Percentiles rank a stretch among this genome's conserved stretches.
phyloP scores from a whole-genome alignment of 352 stramenopile species.

The Globisporangium camurandrum region DNA sequence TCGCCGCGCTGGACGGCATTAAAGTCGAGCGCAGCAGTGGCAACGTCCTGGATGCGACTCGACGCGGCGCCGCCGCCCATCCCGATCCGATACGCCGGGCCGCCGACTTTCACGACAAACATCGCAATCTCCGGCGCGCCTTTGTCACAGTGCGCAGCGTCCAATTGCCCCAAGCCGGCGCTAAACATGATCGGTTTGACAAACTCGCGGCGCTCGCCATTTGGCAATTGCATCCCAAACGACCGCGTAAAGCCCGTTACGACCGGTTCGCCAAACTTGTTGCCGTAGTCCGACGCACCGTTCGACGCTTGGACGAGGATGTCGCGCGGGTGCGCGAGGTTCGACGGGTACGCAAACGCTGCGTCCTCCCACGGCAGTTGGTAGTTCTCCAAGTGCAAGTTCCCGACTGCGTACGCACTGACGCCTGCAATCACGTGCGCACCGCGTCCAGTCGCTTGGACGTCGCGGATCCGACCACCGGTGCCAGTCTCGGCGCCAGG shows the following conservation, averaged over 20 bases:
- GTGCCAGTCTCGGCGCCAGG: slow-evolving; percentile 96
- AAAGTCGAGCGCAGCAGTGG: slow-evolving; percentile 96
- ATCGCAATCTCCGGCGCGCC: slow-evolving; percentile 92
- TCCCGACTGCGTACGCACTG: slow-evolving; percentile 87
- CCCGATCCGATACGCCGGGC: slow-evolving; percentile 97
- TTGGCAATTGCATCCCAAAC: slow-evolving; percentile 95
- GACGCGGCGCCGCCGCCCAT: slow-evolving; percentile 97
- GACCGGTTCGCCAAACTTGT: slow-evolving; percentile 99
- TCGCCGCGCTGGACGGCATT: slow-evolving; percentile 99
- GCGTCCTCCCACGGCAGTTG: slow-evolving; percentile 95
- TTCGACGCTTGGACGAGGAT: slow-evolving; percentile 97
- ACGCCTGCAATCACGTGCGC: slow-evolving; percentile 93
- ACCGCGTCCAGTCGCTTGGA: slow-evolving; percentile 96
- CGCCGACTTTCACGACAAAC: slow-evolving; percentile 98
- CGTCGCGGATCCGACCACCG: slow-evolving; percentile 96
- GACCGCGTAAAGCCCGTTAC: slow-evolving; percentile 96
- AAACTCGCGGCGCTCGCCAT: slow-evolving; percentile 96
- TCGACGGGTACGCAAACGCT: slow-evolving; percentile 86
- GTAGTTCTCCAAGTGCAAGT: slow-evolving; percentile 96
- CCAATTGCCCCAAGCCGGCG: slow-evolving; percentile 94
- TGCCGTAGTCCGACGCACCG: slow-evolving; percentile 99
- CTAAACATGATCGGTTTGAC: slow-evolving; percentile 99
- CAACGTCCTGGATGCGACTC: slow-evolving; percentile 91
- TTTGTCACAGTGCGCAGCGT: slow-evolving; percentile 92
- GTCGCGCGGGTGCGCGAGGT: slow-evolving; percentile 87